Base-by-base conservation (phyloP, 2,329 filamentous ascomycete genomes). In the Botryotinia narcissicola region DNA sequence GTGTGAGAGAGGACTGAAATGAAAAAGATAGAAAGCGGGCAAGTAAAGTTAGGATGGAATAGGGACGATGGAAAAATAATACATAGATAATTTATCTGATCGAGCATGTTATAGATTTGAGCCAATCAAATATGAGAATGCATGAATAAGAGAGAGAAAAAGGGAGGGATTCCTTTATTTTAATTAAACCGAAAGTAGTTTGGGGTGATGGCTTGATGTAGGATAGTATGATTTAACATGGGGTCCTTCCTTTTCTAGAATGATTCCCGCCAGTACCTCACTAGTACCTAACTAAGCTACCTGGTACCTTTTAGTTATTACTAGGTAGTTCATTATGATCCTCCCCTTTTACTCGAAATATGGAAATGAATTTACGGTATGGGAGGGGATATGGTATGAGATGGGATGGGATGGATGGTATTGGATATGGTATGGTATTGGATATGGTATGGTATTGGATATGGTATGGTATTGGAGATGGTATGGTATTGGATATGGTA, bases 251-350 rank as follows among this genome's bases (percentile, higher is more conserved):
- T 63, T 7, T 42, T n/a, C 40, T 25, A 63, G 37, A 63, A 42
- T 42, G 44, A 67, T 37, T 63, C 37, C 61, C 51, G 54, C 67
- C 59, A 70, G 54, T 70, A 70, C 67, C 67, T 70, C 51, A 29
- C 51, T 57, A 29, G 14, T 29, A 18, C 1, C 51, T 29, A 29
- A 18, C 14, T 29, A 29, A 54, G 48, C 48, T 54, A 54, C 48
- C 48, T 16, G 25, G 48, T n/a, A 35, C 35, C 67, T 60, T 44
- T 40, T 40, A 40, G 37, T 40, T 70, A 20, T 40, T 70, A 20
- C 3, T 70, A 20, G 29, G 29, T 18, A 18, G 51, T 29, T 57
- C 16, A 57, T 29, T 29, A 16, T 63, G 20, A 20, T 16, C 7
- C 29, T 25, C 35, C 20, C 42, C 42, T 46, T 46, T 57, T 57